phyloP scores from a whole-genome alignment of 345 rosid genomes.

The Luvunga scandens region DNA sequence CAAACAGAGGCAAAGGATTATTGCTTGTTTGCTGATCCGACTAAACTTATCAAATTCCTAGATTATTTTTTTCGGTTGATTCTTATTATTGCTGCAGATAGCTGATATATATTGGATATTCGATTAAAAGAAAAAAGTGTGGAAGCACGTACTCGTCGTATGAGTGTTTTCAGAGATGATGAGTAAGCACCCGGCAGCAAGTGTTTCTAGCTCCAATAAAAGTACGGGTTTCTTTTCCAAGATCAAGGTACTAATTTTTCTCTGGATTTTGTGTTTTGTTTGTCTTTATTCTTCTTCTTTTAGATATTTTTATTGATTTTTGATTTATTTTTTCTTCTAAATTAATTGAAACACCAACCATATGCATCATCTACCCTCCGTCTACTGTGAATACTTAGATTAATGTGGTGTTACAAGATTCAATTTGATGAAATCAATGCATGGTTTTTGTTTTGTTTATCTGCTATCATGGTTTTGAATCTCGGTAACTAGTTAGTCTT shows the following conservation, averaged over 20 bases:
- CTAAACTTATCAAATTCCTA: neutral
- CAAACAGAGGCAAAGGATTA: neutral
- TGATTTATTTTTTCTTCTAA: neutral
- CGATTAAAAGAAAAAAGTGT: neutral
- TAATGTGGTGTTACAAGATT: neutral
- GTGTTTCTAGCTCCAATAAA: constrained; percentile 25
- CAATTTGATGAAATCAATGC: neutral
- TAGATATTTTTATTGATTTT: neutral
- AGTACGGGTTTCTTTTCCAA: constrained; percentile 20
- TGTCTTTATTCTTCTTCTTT: neutral
- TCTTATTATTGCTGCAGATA: neutral
- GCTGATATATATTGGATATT: neutral
- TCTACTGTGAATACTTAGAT: neutral
- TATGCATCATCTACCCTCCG: neutral
- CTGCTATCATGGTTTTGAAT: neutral
- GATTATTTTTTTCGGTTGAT: neutral
- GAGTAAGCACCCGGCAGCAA: constrained; percentile 34
- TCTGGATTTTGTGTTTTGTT: neutral
- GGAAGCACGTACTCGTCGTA: neutral
- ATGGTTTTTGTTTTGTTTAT: too few species aligned
- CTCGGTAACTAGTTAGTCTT: neutral
- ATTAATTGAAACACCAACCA: neutral
- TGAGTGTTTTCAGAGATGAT: constrained; percentile 28
- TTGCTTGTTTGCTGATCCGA: neutral
- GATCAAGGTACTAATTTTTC: constrained; percentile 36